Evolutionary conservation across 1,284 basidiomycete species (phyloP), one percentile per base, ranked within the genome.

Genomic region (Ganoderma sinense): DNA sequence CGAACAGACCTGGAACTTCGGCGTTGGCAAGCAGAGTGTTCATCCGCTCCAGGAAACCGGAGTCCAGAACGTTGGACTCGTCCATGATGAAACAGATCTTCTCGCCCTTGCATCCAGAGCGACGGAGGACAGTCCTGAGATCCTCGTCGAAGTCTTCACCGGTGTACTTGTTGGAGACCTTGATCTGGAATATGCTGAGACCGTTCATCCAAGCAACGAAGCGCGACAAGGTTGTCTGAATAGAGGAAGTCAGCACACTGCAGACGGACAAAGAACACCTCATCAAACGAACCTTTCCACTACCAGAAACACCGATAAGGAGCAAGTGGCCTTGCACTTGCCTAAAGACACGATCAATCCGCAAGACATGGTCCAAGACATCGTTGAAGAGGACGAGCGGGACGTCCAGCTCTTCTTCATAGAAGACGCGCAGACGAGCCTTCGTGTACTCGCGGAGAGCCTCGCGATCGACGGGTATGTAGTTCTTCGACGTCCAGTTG

Each of bases 11-110:
- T 0, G 98, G 98, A 20, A 99, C 97, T 81, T 99, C 98, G n/a
- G 97, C 97, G 77, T 99, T 99, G 51, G 98, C 98, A 16, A 99
- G 89, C 4, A 99, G 89, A 0, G 97, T 99, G 81, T 99, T 99
- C 96, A 99, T 99, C 41, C 98, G 91, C 80, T 99, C 98, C 71
- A 99, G 84, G 87, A 99, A 99, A 67, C 98, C 98, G 6, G 98
- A 97, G 80, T 99, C 97, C 48, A 99, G 91, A 36, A 99, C 97
- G 78, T 99, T 99, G 1, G 96, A 98, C 81, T 99, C 98, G 81
- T 99, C 98, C 97, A 99, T 99, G 82, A 99, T 99, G 87, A 99
- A 99, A 80, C 97, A 99, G 53, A 99, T 94, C 83, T 99, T 99
- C 82, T 99, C 98, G 75, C 96, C 97, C 80, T 99, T 99, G 85